Base-by-base conservation (phyloP, 768 basidiomycete genomes). In the Leucocoprinus sp. region DNA sequence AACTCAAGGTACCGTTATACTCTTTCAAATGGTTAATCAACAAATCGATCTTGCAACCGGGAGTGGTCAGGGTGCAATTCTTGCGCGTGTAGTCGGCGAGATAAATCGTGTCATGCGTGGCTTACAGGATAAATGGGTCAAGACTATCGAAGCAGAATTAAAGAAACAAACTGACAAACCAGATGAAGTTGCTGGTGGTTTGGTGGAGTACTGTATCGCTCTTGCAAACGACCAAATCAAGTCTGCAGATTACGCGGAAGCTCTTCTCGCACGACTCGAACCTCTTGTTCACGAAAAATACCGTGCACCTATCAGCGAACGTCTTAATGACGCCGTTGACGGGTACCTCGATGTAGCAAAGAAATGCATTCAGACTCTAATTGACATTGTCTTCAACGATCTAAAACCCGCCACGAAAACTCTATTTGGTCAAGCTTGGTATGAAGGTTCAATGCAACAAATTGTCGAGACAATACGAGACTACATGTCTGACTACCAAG, bases 21-120 rank as follows among this genome's bases (percentile, higher is more conserved):
- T 99, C 50, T 98, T 97, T 74, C 89, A 96, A 65, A 93, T 98
- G 85, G 84, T 97, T 54, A 98, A 93, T 63, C 91, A 95, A 63
- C 95, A 97, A 63, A 76, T 92, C 48, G 95, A 98, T 57, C 74
- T 92, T 12, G 93, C 93, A 7, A 84, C 86, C 52, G 96, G 98
- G 61, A 98, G 93, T 54, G 89, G 90, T 5, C 96, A 98, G 60
- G 93, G 92, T 26, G 80, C 85, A 1, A 95, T 98, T 50, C 76
- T 99, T 26, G 82, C 92, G 14, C 82, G 86, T 7, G 93, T 96
- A 45, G 80, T 98, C 31, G 78, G 80, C 49, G 96, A 98, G 62
- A 75, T 77, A 51, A 84, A 85, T 54, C 82, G 90, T 27, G 86
- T 92, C 33, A 96, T 98, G 91, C 78, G 87, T 14, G 64, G 77